A percentile compares a stretch with the other conserved stretches of the same genome.
Conservation (phyloP, 371 early-diverging fungal species). For the Mycotypha africana region DNA sequence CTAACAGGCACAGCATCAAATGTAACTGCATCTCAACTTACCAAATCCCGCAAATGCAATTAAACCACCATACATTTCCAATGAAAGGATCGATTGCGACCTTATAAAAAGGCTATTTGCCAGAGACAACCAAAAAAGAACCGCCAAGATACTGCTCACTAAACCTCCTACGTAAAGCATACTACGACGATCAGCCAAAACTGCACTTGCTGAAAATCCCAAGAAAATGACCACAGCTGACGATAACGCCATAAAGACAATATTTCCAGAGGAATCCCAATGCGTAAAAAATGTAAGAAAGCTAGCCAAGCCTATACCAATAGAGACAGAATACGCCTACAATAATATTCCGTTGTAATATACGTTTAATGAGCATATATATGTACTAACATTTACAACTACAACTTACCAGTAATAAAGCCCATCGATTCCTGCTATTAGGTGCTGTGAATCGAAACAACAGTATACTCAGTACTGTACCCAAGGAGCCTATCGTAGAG, state of each 20-base stretch:
- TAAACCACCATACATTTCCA: slow-evolving; percentile 51
- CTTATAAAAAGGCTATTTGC: slow-evolving; percentile 42
- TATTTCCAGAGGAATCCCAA: slow-evolving; percentile 32
- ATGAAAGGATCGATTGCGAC: slow-evolving; percentile 32
- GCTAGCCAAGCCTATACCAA: slow-evolving; percentile 31
- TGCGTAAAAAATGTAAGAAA: slow-evolving; percentile 18
- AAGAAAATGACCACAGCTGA: slow-evolving; percentile 48
- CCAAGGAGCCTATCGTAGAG: slow-evolving; percentile 12
- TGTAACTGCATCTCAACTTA: slow-evolving; percentile 10
- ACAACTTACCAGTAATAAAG: slow-evolving; percentile 25
- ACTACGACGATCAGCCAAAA: slow-evolving; percentile 38
- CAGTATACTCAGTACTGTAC: slow-evolving; percentile 19
- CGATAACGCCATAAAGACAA: slow-evolving; percentile 28
- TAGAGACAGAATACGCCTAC: slow-evolving; percentile 30
- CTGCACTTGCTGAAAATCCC: slow-evolving; percentile 43
- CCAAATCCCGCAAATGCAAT: slow-evolving; percentile 47
- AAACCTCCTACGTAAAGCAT: slow-evolving; percentile 44
- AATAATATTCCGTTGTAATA: too few relatives aligned
- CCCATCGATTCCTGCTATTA: slow-evolving; percentile 25
- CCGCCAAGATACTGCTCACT: slow-evolving; percentile 29
- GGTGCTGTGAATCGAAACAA: slow-evolving; percentile 20
- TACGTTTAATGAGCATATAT: too few relatives aligned
- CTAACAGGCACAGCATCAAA: background rate
- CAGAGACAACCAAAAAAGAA: slow-evolving; percentile 36
- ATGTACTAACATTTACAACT: background rate